These are phyloP conservation scores for Curvularia hawaiiensis DNA, from an alignment of 2,329 filamentous ascomycete genomes.

Conservation along the genomic window DNA sequence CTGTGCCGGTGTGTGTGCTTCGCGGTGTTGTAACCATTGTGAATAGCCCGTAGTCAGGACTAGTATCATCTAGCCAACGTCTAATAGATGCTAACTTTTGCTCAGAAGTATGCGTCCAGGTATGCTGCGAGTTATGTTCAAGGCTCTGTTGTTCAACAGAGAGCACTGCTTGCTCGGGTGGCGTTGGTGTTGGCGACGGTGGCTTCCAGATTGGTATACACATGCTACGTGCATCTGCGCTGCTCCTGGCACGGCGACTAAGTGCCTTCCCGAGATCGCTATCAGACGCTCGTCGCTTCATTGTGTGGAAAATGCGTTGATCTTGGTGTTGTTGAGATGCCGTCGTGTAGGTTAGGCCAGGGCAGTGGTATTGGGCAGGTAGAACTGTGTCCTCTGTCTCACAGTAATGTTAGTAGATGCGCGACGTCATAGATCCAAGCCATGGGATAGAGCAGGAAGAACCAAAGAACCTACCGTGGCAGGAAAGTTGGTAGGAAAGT, in stretches of 20 bases:
- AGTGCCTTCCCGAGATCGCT: conserved; percentile 2
- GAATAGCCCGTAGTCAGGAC: not conserved
- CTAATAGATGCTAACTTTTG: not conserved
- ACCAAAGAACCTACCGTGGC: not conserved
- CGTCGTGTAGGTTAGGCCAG: not conserved
- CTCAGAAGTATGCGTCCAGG: not conserved
- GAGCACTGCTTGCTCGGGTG: not conserved
- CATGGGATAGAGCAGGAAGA: not conserved
- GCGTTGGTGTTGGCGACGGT: not conserved
- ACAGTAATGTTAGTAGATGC: not conserved
- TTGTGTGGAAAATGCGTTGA: too few species aligned
- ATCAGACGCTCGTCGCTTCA: not conserved
- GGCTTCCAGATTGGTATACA: not conserved
- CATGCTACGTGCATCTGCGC: not conserved
- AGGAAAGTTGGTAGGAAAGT: not conserved
- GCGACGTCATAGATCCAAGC: not conserved
- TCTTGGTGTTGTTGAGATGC: not conserved
- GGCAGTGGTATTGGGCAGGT: not conserved
- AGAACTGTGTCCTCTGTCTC: not conserved
- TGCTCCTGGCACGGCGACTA: not conserved
- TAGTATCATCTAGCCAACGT: not conserved
- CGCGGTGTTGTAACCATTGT: not conserved
- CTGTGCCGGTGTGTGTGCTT: not conserved
- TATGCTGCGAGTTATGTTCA: not conserved
- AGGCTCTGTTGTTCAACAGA: not conserved